A percentile compares a stretch with the other conserved stretches of the same genome.
phyloP scores from a whole-genome alignment of 805 yeast species.

The Yamadazyma takamatsuzukensis region DNA sequence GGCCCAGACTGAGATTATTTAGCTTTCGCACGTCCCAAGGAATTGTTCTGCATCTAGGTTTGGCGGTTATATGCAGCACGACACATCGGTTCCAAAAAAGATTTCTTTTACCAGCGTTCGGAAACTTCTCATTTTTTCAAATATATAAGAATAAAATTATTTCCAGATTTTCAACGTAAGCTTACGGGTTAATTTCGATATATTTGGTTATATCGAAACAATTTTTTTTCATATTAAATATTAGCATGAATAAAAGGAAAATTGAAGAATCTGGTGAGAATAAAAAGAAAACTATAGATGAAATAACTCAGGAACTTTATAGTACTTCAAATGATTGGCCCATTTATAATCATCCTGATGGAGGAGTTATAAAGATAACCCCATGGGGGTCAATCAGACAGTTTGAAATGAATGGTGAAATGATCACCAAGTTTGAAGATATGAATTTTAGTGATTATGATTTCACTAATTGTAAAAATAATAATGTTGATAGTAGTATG shows the following conservation, averaged over 20 bases:
- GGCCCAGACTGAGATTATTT: too few species aligned
- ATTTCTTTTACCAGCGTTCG: too few species aligned
- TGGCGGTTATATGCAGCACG: too few species aligned
- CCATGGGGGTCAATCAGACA: conserved; percentile 61
- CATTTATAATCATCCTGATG: conserved; percentile 56
- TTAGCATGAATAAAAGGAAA: conserved; percentile 11
- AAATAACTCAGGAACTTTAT: conserved; percentile 14
- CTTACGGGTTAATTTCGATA: too few species aligned
- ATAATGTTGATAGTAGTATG: conserved; percentile 1
- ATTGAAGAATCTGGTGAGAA: conserved; percentile 6
- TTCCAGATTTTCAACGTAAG: too few species aligned
- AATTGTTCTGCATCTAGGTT: too few species aligned
- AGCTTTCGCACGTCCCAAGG: too few species aligned
- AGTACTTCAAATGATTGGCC: conserved; percentile 46
- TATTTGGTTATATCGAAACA: too few species aligned
- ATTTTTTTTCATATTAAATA: too few species aligned
- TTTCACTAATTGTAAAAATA: conserved; percentile 8
- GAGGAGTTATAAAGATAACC: conserved; percentile 58
- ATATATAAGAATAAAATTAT: too few species aligned
- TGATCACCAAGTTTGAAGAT: conserved; percentile 48
- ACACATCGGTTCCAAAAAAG: too few species aligned
- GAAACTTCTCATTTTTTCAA: too few species aligned
- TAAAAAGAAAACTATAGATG: conserved; percentile 13
- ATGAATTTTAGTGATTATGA: conserved; percentile 23
- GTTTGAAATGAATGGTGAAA: conserved; percentile 41